Base-by-base conservation (phyloP, 1,139 yeast species). In the Suhomyces yuchorum region DNA sequence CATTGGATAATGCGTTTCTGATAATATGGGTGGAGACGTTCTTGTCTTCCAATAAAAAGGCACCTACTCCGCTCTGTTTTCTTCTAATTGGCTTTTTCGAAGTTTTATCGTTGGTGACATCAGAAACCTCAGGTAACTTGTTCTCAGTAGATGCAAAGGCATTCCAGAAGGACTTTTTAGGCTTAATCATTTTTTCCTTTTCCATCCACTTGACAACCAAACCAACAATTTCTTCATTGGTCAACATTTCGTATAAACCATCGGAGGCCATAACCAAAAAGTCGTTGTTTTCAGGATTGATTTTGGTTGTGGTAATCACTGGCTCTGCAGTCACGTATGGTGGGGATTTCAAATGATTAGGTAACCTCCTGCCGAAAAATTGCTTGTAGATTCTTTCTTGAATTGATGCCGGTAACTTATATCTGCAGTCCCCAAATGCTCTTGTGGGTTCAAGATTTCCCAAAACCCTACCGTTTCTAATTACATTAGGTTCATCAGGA, bases 321-420 rank as follows among this genome's bases (percentile, higher is more conserved):
- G 99, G 99, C 63, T 86, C 92, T 0, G 99, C 98, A 1, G 99
- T 93, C 32, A 93, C 97, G 65, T 93, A 93, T 0, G 99, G 99
- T 5, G 99, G 99, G 1, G 97, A 85, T 51, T 82, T 74, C 54
- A 90, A 77, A 57, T 85, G 84, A 44, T 82, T 80, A 3, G 98
- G 97, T 42, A 88, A 81, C 50, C 85, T 74, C 62, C 93, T 81
- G 33, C 97, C 96, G 64, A 92, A 92, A 58, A 90, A 86, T 60
- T 85, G 86, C 52, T 85, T 78, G 56, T 89, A 86, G 23, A 87
- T 78, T 50, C 80, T 71, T 48, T 86, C 86, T 60, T 95, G 97
- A 52, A 89, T 78, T 26, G 84, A 83, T 2, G 77, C 77, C 24
- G 88, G 86, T 24, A 90, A 76, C 64, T 93, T 93, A 66, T 90